Percentiles rank a stretch among this genome's conserved stretches.
Conservation (phyloP, 805 yeast species). For the Kockiozyma suomiensis region DNA sequence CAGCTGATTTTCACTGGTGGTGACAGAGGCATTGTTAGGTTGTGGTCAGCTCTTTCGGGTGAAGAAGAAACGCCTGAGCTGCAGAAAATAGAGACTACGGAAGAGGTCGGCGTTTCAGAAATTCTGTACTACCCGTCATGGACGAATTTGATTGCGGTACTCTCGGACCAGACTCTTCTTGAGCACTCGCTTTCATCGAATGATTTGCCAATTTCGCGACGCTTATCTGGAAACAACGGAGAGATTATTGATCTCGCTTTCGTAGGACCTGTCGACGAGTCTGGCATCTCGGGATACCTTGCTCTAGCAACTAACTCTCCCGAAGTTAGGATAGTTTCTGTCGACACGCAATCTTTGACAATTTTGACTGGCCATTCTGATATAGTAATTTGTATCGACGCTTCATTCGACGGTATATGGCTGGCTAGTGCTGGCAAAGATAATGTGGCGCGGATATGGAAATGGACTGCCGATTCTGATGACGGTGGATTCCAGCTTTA, state of each 20-base stretch:
- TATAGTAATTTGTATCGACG: conserved; percentile 76
- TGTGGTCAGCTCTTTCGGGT: conserved; percentile 66
- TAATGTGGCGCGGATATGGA: conserved; percentile 82
- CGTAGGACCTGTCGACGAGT: conserved; percentile 58
- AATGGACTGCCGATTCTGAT: conserved; percentile 48
- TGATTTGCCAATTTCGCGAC: conserved; percentile 49
- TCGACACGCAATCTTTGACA: conserved; percentile 60
- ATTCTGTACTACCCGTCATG: conserved; percentile 42
- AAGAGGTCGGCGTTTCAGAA: conserved; percentile 72
- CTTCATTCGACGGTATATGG: conserved; percentile 82
- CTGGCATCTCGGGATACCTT: conserved; percentile 43
- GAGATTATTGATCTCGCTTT: conserved; percentile 87
- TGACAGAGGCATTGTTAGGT: conserved; percentile 64
- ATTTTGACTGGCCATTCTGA: conserved; percentile 83
- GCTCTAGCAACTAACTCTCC: conserved; percentile 96
- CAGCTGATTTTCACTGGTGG: conserved; percentile 72
- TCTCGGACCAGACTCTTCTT: conserved; percentile 83
- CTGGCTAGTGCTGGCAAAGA: conserved; percentile 92
- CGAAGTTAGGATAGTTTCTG: conserved; percentile 67
- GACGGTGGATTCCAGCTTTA: conserved; percentile 51
- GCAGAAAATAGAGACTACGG: conserved; percentile 52
- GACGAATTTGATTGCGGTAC: conserved; percentile 51
- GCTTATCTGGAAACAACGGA: conserved; percentile 92
- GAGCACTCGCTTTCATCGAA: conserved; percentile 47
- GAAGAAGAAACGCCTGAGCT: conserved; percentile 49